A percentile compares a stretch with the other conserved stretches of the same genome.
Conservation (phyloP, 305 asterid species). For the Stenogyne calaminthoides region DNA sequence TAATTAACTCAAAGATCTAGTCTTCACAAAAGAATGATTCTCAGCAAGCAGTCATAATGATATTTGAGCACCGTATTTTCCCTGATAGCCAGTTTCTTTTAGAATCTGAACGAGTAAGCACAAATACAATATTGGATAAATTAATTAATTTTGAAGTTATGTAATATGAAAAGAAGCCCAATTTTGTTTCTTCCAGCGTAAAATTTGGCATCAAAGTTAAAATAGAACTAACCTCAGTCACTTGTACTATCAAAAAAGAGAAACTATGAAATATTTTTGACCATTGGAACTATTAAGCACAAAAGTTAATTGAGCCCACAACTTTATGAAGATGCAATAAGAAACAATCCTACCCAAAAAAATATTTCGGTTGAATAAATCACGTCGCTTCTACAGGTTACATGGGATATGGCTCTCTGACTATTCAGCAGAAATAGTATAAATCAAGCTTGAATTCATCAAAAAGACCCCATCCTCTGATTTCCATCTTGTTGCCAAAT, state of each 20-base stretch:
- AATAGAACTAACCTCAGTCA: not conserved
- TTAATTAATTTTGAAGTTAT: not conserved
- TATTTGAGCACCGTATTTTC: not conserved
- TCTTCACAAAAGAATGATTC: not conserved
- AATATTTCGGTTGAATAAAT: not conserved
- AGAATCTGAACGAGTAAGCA: not conserved
- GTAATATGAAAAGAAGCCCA: not conserved
- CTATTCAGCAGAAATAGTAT: not conserved
- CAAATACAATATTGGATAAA: not conserved
- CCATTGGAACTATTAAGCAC: not conserved
- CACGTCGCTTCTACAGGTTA: not conserved
- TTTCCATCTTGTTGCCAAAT: not conserved
- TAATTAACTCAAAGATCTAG: not conserved
- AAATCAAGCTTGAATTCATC: not conserved
- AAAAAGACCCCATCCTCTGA: not conserved
- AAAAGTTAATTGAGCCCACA: not conserved
- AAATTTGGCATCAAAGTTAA: not conserved
- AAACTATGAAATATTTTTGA: not conserved
- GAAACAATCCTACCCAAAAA: not conserved
- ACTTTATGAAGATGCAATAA: not conserved
- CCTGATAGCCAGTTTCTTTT: no score
- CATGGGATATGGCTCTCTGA: not conserved
- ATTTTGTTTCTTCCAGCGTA: not conserved
- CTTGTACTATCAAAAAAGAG: not conserved
- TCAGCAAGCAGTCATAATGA: not conserved